Conservation (phyloP, 2,329 filamentous ascomycete genomes). For the Trichophyton mentagrophytes region DNA sequence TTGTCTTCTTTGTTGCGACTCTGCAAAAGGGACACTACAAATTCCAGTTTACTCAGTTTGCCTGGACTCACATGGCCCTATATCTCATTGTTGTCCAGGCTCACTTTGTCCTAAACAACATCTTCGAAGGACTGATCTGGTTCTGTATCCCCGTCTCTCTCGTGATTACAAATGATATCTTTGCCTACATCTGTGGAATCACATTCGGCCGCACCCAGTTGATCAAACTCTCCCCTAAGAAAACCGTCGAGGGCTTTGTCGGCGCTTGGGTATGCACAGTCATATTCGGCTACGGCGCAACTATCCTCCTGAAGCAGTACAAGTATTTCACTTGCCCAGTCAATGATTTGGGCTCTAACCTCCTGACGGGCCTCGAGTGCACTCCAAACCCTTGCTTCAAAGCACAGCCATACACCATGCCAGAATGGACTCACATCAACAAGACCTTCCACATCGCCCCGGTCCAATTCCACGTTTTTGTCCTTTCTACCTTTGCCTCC, state of each 20-base stretch:
- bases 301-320: constrained; percentile 73
- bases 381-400: constrained; percentile 85
- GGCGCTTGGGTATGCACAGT: constrained; percentile 93
- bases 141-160: constrained; percentile 92
- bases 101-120: constrained; percentile 99
- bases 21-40: constrained; percentile 92
- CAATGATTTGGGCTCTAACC: constrained; percentile 85
- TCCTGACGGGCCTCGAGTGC: constrained; percentile 83
- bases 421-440: constrained; percentile 58
- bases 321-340: constrained; percentile 98
- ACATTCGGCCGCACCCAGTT: constrained; percentile 92
- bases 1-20: constrained; percentile 94
- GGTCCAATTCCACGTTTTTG: constrained; percentile 84
- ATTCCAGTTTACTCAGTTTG: constrained; percentile 98
- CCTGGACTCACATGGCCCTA: constrained; percentile 98
- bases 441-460: constrained; percentile 65
- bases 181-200: constrained; percentile 94
- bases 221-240: constrained; percentile 96
- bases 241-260: constrained; percentile 95
- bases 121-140: constrained; percentile 99
- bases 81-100: constrained; percentile 96
- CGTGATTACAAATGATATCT: constrained; percentile 98
- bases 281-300: constrained; percentile 67
- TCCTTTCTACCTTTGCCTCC: constrained; percentile 86
- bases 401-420: constrained; percentile 59